A percentile compares a stretch with the other conserved stretches of the same genome.
Evolutionary conservation across 495 filamentous ascomycete genomes (phyloP).

Genomic region (Aspergillus ostianus): DNA sequence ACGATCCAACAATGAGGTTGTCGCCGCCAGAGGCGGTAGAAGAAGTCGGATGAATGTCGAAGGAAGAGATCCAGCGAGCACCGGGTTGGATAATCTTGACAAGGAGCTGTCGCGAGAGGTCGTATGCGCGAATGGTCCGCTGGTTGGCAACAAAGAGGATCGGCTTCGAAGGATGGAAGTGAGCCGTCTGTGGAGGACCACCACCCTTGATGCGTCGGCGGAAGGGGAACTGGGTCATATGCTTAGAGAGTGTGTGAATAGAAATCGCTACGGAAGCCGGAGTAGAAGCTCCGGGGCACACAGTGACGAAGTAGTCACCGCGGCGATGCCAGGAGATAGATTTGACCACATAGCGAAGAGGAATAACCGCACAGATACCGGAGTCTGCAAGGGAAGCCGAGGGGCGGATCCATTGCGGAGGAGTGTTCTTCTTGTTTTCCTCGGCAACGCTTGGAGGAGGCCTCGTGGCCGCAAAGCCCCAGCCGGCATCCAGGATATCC

Average conservation of each 20-base stretch:
- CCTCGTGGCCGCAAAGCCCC: conserved; percentile 78
- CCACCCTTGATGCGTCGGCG: conserved; percentile 68
- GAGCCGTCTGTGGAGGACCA: conserved; percentile 81
- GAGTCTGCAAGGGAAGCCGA: conserved; percentile 67
- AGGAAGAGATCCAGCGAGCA: conserved; percentile 89
- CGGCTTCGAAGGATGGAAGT: conserved; percentile 91
- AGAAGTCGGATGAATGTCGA: conserved; percentile 81
- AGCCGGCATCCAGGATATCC: conserved; percentile 79
- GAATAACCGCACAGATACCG: conserved; percentile 73
- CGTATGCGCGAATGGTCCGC: conserved; percentile 85
- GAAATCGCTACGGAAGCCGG: conserved; percentile 70
- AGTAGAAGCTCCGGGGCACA: conserved; percentile 72
- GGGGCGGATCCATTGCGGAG: conserved; percentile 81
- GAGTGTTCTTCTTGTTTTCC: conserved; percentile 66
- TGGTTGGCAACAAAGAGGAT: conserved; percentile 96
- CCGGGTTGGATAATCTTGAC: conserved; percentile 90
- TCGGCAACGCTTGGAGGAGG: conserved; percentile 57
- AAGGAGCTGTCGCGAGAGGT: conserved; percentile 82
- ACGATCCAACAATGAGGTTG: conserved; percentile 89
- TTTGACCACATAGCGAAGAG: conserved; percentile 80
- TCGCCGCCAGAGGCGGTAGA: conserved; percentile 64
- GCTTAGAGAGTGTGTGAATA: conserved; percentile 93
- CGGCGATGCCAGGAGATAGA: conserved; percentile 92
- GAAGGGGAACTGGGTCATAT: conserved; percentile 93
- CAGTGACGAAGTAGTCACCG: conserved; percentile 91